Base-by-base conservation (phyloP, 75 land plant species). In the Selaginella moellendorffii region DNA sequence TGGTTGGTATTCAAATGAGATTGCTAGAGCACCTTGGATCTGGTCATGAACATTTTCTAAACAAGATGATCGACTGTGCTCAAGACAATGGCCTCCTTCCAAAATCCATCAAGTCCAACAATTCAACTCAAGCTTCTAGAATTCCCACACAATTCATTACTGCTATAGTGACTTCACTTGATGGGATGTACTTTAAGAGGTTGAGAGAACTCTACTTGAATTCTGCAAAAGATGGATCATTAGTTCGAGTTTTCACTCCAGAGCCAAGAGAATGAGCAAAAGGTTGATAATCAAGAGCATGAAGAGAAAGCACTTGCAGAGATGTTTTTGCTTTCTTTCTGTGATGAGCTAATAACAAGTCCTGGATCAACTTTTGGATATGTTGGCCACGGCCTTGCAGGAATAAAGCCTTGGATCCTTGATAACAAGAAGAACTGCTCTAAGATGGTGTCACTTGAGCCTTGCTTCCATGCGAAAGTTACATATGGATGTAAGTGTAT, bases 391-490 rank as follows among this genome's bases (percentile, higher is more conserved):
- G n/a, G n/a, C n/a, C n/a, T n/a, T n/a, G n/a, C n/a, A n/a, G n/a
- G n/a, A n/a, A n/a, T n/a, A 10, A 30, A 30, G 67, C 71, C 0
- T 69, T 81, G 0, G 65, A 80, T 54, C 84, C 83, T 14, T 20
- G n/a, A 0, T 26, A 51, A 0, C n/a, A n/a, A n/a, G n/a, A 31
- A 59, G 0, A 72, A 87, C n/a, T 90, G 97, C 67, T 56, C 62
- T 0, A 65, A 69, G 23, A 85, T 72, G 2, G 23, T 73, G 74
- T 87, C 92, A 19, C 68, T 82, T 71, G 97, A 90, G 70, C 92
- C 97, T 28, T 90, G 97, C 28, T 87, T 87, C 31, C 97, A 87
- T 66, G 74, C 85, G 2, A 83, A 91, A 56, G 88, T 88, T 0
- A 74, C 72, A 27, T 80, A 79, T 28, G 82, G 87, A 9, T 90